These are phyloP conservation scores for Fagopyrum homotropicum DNA, from an alignment of 148 eudicot species.

Conservation along the genomic window DNA sequence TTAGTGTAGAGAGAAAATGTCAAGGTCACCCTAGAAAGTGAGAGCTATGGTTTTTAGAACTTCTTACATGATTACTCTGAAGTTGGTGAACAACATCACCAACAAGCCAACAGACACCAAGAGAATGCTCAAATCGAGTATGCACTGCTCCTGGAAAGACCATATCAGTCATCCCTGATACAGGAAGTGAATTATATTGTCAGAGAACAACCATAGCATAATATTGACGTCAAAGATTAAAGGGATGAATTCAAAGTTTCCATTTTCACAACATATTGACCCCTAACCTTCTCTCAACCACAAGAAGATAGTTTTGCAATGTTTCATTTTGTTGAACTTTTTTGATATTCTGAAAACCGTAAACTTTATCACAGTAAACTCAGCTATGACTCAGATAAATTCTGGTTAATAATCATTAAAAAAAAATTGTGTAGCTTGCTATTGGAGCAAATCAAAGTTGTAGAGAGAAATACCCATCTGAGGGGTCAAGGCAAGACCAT, in stretches of 20 bases:
- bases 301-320: not conserved
- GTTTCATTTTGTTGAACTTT: not conserved
- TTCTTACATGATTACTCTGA: conserved; percentile 51
- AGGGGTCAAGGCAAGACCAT: too few species aligned
- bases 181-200: not conserved
- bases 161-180: conserved; percentile 61
- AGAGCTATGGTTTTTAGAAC: not conserved
- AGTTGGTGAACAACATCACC: conserved; percentile 64
- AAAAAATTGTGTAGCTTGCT: too few species aligned
- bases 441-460: too few species aligned
- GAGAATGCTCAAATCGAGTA: conserved; percentile 95
- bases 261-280: not conserved
- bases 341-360: not conserved
- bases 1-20: not conserved
- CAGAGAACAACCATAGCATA: not conserved
- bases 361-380: not conserved
- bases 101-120: conserved; percentile 94
- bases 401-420: not conserved
- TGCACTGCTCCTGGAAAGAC: conserved; percentile 97
- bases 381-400: not conserved
- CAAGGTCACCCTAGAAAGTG: not conserved
- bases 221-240: not conserved
- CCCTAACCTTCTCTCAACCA: not conserved
- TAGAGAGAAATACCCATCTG: too few species aligned
- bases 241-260: not conserved